Base-by-base conservation (phyloP, 23 red algal genomes). In the Gracilariopsis chorda region DNA sequence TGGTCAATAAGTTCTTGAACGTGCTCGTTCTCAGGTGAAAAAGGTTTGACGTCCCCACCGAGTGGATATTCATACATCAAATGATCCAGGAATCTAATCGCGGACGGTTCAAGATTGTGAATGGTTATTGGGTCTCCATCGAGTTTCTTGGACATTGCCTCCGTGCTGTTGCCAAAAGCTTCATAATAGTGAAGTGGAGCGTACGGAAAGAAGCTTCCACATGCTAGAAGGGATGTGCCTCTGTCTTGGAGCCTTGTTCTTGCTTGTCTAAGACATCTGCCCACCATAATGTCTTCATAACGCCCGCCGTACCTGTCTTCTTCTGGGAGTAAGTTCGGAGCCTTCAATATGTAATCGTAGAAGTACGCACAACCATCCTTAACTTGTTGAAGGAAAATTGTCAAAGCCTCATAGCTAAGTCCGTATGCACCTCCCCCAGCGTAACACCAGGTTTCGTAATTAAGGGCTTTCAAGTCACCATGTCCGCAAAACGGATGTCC, bases 181-280 rank as follows among this genome's bases (percentile, higher is more conserved):
- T 84, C 56, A 70, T 84, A 84, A 41, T 84, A 84, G 51, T 84
- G 80, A 61, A 84, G 60, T 16, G 80, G 80, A 11, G 80, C 80
- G 36, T 84, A 84, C 17, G 80, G 80, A 42, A 84, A 68, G 80
- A 84, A 84, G 80, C 80, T 84, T 16, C 80, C 80, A 43, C 80
- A 84, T 12, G 80, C 80, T 24, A 84, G 60, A 58, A 84, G 61
- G 32, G 80, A 84, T 30, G 80, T 84, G 21, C 80, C 80, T 27
- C 80, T 58, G 27, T 48, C 45, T 45, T 84, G 80, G 19, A 49
- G 56, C 60, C 59, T 84, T 32, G 80, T 84, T 64, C 58, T 64
- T 14, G 80, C 80, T 62, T 84, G 80, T 43, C 80, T 56, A 27
- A 84, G 17, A 48, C 80, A 84, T 58, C 80, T 58, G 3, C 80